phyloP scores from a whole-genome alignment of 208 protist genomes.

The Endotrypanum monterogeii region DNA sequence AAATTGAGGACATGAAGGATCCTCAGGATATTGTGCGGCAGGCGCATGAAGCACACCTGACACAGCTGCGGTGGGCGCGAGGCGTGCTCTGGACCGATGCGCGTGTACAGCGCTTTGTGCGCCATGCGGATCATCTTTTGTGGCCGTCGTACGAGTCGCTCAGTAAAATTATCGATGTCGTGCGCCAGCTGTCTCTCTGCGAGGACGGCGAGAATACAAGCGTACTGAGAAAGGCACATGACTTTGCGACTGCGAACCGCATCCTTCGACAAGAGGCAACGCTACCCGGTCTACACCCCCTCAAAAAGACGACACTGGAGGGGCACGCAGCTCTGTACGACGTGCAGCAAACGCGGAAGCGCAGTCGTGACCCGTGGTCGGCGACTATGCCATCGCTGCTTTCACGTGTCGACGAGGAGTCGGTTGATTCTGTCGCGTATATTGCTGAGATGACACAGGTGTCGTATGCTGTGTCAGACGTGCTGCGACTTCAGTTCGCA shows the following conservation, averaged over 20 bases:
- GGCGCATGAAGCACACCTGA: slow-evolving; percentile 37
- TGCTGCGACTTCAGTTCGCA: slow-evolving; percentile 41
- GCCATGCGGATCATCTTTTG: slow-evolving; percentile 33
- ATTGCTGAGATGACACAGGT: slow-evolving; percentile 38
- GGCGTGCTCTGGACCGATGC: slow-evolving; percentile 46
- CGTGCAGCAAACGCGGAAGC: slow-evolving; percentile 25
- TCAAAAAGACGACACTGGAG: slow-evolving; percentile 48
- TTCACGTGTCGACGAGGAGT: slow-evolving; percentile 9
- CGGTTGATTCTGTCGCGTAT: slow-evolving; percentile 32
- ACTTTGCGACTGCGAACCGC: slow-evolving; percentile 36
- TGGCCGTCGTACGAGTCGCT: slow-evolving; percentile 62
- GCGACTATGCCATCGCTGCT: slow-evolving; percentile 32
- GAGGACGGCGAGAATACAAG: slow-evolving; percentile 25
- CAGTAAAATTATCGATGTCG: slow-evolving; percentile 42
- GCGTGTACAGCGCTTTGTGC: slow-evolving; percentile 48
- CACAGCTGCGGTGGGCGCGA: slow-evolving; percentile 63
- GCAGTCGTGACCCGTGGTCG: slow-evolving; percentile 19
- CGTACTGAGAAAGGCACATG: slow-evolving; percentile 27
- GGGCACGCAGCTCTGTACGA: slow-evolving; percentile 41
- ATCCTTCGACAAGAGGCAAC: slow-evolving; percentile 44
- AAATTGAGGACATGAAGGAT: slow-evolving; percentile 9
- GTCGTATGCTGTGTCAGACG: slow-evolving; percentile 32
- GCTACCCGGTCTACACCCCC: slow-evolving; percentile 62
- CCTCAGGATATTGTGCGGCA: slow-evolving; percentile 2
- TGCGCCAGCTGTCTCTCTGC: slow-evolving; percentile 50